Evolutionary conservation across 495 filamentous ascomycete species (phyloP).

Genomic region (Penicillium cataractarum): DNA sequence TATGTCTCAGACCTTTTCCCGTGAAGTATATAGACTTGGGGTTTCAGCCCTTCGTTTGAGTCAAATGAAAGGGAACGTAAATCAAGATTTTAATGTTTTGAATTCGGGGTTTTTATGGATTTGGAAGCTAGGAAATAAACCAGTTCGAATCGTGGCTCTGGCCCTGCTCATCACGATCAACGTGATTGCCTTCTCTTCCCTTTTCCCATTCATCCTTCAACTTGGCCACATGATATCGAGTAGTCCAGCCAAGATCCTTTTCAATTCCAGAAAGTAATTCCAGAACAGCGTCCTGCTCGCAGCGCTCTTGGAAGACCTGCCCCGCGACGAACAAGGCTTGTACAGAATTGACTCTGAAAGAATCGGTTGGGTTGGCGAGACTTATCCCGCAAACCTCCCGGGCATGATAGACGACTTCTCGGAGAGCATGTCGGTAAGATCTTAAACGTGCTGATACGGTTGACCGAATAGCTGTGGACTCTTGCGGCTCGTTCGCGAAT

Average conservation of each 20-base stretch:
- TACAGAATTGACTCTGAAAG: background rate
- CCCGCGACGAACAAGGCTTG: background rate
- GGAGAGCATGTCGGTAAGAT: background rate
- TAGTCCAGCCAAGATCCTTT: conserved; percentile 28
- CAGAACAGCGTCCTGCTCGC: conserved; percentile 28
- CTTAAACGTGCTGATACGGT: background rate
- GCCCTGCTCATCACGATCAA: conserved; percentile 18
- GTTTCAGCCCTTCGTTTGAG: background rate
- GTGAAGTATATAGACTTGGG: background rate
- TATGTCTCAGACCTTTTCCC: background rate
- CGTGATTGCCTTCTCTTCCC: conserved; percentile 12
- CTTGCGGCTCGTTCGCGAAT: background rate
- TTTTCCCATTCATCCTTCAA: conserved; percentile 57
- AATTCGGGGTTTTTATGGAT: background rate
- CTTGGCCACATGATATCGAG: conserved; percentile 24
- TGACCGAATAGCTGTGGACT: background rate
- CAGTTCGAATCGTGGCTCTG: conserved; percentile 11
- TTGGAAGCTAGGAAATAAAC: background rate
- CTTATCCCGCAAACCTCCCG: background rate
- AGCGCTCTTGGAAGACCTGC: background rate
- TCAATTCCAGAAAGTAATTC: conserved; percentile 27
- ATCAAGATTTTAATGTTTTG: too few relatives aligned
- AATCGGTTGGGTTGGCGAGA: background rate
- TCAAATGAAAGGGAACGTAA: too few relatives aligned
- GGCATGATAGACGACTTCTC: conserved; percentile 1